Conservation (phyloP, 371 early-diverging fungal genomes). For the Quaeritorhiza haematococci region DNA sequence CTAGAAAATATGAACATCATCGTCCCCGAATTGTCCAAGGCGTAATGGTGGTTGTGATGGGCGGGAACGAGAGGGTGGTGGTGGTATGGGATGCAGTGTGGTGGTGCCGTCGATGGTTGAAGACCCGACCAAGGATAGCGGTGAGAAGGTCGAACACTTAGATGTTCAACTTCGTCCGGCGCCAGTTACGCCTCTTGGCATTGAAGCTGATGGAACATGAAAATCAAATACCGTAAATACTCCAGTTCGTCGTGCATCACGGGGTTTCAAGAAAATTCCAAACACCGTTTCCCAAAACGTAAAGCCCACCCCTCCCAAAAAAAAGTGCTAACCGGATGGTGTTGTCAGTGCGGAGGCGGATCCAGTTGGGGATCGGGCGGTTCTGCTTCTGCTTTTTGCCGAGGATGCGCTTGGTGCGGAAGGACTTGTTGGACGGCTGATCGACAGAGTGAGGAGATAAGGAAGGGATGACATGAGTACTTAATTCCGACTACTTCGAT, state of each 20-base stretch:
- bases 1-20: too few relatives aligned
- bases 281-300: too few relatives aligned
- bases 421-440: constrained; percentile 75
- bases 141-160: too few relatives aligned
- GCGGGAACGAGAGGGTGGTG: too few relatives aligned
- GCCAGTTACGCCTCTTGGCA: constrained; percentile 98
- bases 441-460: too few relatives aligned
- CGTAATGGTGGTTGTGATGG: too few relatives aligned
- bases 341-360: constrained; percentile 92
- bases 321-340: constrained; percentile 68
- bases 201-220: constrained; percentile 68
- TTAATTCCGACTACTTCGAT: background rate
- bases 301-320: background rate
- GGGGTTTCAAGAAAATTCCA: background rate
- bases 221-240: background rate
- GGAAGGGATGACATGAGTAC: background rate
- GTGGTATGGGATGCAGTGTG: too few relatives aligned
- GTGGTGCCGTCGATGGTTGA: too few relatives aligned
- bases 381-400: constrained; percentile 98
- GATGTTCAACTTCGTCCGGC: constrained; percentile 95
- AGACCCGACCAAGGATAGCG: too few relatives aligned
- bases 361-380: constrained; percentile 97
- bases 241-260: background rate
- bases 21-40: too few relatives aligned
- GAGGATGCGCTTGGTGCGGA: constrained; percentile 93